Evolutionary conservation across 2,329 filamentous ascomycete genomes (phyloP), one percentile per base, ranked within the genome.

Genomic region (Neonectria hederae): DNA sequence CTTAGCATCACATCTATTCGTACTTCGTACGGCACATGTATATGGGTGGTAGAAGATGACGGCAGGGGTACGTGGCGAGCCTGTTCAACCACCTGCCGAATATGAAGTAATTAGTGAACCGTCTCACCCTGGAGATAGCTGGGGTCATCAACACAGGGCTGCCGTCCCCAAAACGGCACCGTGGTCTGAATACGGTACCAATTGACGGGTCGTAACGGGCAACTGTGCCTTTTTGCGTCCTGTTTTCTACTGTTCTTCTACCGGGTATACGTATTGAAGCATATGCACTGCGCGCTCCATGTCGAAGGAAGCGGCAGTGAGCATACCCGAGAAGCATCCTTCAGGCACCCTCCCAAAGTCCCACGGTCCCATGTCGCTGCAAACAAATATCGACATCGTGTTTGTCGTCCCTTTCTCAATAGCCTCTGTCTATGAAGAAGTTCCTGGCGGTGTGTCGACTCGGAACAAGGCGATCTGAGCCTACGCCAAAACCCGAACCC

Each of bases 121-220:
- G 40, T 48, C 54, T 54, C 43, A 64, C 62, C 46, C 65, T 59
- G 38, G 46, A 30, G 17, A 59, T 42, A 48, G 40, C 64, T 60
- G 38, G 48, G 46, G 45, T 52, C 49, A 70, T 57, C 56, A 61
- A 61, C 32, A 42, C 59, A 54, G 43, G 21, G 24, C 51, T 52
- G 21, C 46, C 48, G 57, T 59, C 46, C 54, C 62, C 28, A 21
- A 52, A 62, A 46, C 32, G 58, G 59, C 35, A 56, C 57, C 40
- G 21, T 43, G 38, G 21, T 49, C 24, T 60, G 40, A 38, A 51
- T 51, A 28, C 55, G 32, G 24, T 42, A 38, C 54, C 46, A 43
- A 59, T 54, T 54, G 48, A 65, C 54, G 45, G 61, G 40, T 59
- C 54, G 63, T 68, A 68, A 71, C 65, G 54, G 65, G 68, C 65